Base-by-base conservation (phyloP, 2,329 filamentous ascomycete genomes). In the Berkeleyomyces rouxiae region DNA sequence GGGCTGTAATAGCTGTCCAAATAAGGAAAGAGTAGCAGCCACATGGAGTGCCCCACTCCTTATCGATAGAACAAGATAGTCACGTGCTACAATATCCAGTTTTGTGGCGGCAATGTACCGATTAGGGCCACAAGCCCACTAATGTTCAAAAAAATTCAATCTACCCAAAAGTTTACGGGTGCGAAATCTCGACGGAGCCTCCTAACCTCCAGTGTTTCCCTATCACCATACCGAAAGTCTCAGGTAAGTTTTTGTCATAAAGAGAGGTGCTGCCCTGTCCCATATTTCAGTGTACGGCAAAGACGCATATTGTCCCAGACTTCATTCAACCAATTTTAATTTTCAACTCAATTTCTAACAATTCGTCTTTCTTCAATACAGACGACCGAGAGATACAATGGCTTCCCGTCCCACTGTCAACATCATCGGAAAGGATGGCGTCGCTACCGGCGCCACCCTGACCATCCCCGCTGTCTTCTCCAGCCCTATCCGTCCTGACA, bases 351-450 rank as follows among this genome's bases (percentile, higher is more conserved):
- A 61, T 42, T 61, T 58, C 60, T 64, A 60, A 64, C 63, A 59
- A 39, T 39, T 47, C 23, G 36, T 46, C 33, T 43, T 49, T 51
- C 42, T 59, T 64, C 39, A 11, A 3, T 84, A 64, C 31, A 64
- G 63, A 64, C 63, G 63, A 64, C 63, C 42, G 55, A 64, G 63
- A 68, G 70, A 76, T 76, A 83, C 78, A 83, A 95, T 95, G 90
- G 88, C 91, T 82, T 91, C 88, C 77, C 85, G 93, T 82, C 93
- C 93, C 79, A 96, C 91, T 76, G 93, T 99, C 78, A 89, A 90
- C 77, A 91, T 99, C 82, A 85, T 95, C 82, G 86, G 87, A 79
- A 90, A 90, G 79, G 91, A 96, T 86, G 93, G 93, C 82, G 83
- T 87, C 82, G 82, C 90, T 80, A 88, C 85, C 79, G 88, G 88